phyloP scores from a whole-genome alignment of 768 basidiomycete species.

The Cystobasidiopsis lactophilus region DNA sequence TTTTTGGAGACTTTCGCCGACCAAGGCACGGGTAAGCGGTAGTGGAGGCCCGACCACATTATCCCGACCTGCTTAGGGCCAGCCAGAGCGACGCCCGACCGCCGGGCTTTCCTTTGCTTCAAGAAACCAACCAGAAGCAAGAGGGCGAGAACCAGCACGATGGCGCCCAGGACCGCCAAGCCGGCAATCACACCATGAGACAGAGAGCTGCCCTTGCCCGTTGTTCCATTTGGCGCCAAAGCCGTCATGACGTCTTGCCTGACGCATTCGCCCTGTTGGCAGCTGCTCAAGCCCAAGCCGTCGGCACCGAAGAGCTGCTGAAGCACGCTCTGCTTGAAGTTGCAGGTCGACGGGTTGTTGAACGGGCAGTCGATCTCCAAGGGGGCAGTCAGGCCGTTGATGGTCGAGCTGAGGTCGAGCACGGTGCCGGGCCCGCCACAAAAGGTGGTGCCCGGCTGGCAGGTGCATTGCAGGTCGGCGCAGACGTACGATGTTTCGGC shows the following conservation, averaged over 20 bases:
- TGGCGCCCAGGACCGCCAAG: slow-evolving; percentile 52
- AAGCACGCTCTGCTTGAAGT: slow-evolving; percentile 54
- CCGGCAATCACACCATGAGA: slow-evolving; percentile 75
- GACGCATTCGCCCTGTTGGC: slow-evolving; percentile 75
- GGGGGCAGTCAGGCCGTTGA: slow-evolving; percentile 43
- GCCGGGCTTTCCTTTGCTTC: slow-evolving; percentile 41
- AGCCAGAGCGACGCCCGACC: slow-evolving; percentile 14
- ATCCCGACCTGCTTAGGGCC: slow-evolving; percentile 1
- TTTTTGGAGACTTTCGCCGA: neutral
- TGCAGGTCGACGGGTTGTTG: slow-evolving; percentile 36
- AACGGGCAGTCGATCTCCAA: slow-evolving; percentile 47
- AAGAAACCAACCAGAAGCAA: slow-evolving; percentile 43
- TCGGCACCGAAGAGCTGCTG: slow-evolving; percentile 43
- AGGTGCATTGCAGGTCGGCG: slow-evolving; percentile 48
- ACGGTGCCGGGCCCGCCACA: slow-evolving; percentile 36
- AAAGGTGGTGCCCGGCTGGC: slow-evolving; percentile 45
- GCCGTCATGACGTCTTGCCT: slow-evolving; percentile 51
- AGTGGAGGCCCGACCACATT: slow-evolving; percentile 3
- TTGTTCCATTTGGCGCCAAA: slow-evolving; percentile 16
- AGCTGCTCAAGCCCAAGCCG: slow-evolving; percentile 52
- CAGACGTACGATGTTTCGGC: slow-evolving; percentile 39
- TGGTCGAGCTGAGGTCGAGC: slow-evolving; percentile 25
- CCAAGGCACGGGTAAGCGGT: slow-evolving; percentile 2
- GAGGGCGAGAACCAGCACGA: slow-evolving; percentile 38
- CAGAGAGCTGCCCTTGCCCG: slow-evolving; percentile 26